These are phyloP conservation scores for Taiozyma sp. DNA, from an alignment of 1,139 yeast species.

Conservation along the genomic window DNA sequence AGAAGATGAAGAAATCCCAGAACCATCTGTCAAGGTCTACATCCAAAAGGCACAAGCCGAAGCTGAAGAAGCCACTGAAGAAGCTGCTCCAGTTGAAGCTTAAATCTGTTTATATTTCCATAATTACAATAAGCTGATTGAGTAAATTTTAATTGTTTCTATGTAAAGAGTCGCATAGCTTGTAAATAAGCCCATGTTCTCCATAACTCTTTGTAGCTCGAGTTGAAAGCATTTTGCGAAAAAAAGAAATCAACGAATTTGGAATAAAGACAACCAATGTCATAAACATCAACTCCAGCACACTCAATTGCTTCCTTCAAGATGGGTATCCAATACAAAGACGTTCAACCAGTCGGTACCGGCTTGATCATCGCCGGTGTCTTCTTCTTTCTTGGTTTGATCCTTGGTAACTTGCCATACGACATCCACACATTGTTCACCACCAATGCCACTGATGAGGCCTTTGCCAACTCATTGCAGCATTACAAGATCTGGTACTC, in stretches of 20 bases:
- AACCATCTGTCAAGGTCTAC: conserved; percentile 81
- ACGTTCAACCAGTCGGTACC: conserved; percentile 45
- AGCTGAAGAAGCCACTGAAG: conserved; percentile 22
- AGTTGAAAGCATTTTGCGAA: background rate
- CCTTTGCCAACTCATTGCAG: conserved; percentile 53
- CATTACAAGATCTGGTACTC: conserved; percentile 74
- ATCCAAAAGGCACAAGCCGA: conserved; percentile 35
- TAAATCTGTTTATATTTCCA: background rate
- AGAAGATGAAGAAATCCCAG: conserved; percentile 87
- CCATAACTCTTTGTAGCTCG: no score
- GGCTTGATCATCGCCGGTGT: conserved; percentile 35
- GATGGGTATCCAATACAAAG: conserved; percentile 33
- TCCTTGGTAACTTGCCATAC: conserved; percentile 77
- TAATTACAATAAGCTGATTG: background rate
- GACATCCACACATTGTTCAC: conserved; percentile 77
- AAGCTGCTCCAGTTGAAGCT: conserved; percentile 3
- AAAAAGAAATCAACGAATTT: background rate
- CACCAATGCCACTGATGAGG: conserved; percentile 40
- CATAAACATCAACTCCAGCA: background rate
- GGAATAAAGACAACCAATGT: background rate
- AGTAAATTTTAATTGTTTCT: background rate
- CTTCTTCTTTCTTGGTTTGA: conserved; percentile 74
- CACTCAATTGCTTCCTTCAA: background rate
- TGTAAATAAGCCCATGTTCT: no score
- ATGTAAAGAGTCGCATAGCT: background rate